Evolutionary conservation across 2,329 filamentous ascomycete genomes (phyloP).

Genomic region (Didymella pomorum): DNA sequence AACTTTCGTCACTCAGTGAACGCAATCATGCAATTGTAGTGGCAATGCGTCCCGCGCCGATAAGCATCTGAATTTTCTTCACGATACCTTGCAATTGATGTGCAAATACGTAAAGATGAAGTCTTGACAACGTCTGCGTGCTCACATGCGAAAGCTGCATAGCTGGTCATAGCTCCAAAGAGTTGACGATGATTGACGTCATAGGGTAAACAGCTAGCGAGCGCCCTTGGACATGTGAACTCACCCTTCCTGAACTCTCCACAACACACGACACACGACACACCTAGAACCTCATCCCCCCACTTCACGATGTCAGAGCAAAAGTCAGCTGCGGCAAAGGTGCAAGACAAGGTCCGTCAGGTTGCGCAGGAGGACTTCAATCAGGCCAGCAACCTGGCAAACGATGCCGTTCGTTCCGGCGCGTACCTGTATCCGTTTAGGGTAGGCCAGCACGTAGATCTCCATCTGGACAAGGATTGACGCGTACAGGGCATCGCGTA

Average conservation of each 20-base stretch:
- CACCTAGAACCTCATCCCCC: slow-evolving; percentile 12
- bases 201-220: slow-evolving; percentile 1
- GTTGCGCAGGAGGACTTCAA: slow-evolving; percentile 73
- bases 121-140: background rate
- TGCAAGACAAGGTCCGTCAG: slow-evolving; percentile 63
- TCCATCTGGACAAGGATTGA: slow-evolving; percentile 8
- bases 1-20: slow-evolving; percentile 2
- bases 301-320: slow-evolving; percentile 23
- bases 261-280: slow-evolving; percentile 21
- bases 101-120: slow-evolving; percentile 7
- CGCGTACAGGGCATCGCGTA: slow-evolving; percentile 65
- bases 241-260: slow-evolving; percentile 1
- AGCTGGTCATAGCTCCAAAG: background rate
- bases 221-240: background rate
- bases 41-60: slow-evolving; percentile 7
- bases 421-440: slow-evolving; percentile 89
- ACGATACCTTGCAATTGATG: slow-evolving; percentile 1
- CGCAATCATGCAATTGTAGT: slow-evolving; percentile 3
- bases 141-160: slow-evolving; percentile 1
- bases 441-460: slow-evolving; percentile 45
- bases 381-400: slow-evolving; percentile 68
- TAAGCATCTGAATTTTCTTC: background rate
- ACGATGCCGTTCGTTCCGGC: slow-evolving; percentile 75
- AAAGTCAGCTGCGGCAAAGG: slow-evolving; percentile 27
- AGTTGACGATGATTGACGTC: slow-evolving; percentile 7